These are phyloP conservation scores for Lophiotrema nucula DNA, from an alignment of 495 filamentous ascomycete species.

Conservation along the genomic window DNA sequence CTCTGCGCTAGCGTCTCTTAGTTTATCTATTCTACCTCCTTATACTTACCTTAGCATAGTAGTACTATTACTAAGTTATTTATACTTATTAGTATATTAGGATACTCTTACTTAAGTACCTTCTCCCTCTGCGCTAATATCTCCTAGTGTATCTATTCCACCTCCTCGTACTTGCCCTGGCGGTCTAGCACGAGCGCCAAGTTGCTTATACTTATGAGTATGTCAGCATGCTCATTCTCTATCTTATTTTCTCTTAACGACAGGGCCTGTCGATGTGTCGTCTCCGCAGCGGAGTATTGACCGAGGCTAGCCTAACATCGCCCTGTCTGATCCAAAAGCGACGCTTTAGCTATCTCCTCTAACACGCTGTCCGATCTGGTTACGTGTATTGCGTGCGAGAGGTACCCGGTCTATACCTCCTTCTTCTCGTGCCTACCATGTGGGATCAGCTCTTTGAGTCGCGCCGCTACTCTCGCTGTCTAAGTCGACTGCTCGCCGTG, in stretches of 20 bases:
- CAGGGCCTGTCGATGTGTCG: background rate
- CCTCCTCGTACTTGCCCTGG: conserved; percentile 41
- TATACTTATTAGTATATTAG: background rate
- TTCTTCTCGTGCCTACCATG: conserved; percentile 12
- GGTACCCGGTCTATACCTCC: conserved; percentile 11
- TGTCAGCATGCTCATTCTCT: conserved; percentile 36
- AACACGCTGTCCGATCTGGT: background rate
- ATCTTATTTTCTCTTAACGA: conserved; percentile 28
- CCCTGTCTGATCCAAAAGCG: background rate
- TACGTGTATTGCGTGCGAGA: conserved; percentile 14
- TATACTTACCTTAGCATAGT: background rate
- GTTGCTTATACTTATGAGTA: conserved; percentile 35
- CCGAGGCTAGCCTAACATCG: background rate
- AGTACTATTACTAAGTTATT: background rate
- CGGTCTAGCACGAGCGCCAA: conserved; percentile 31
- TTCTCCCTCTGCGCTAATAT: conserved; percentile 32
- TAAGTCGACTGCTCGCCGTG: conserved; percentile 3
- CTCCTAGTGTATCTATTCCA: conserved; percentile 35
- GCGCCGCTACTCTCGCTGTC: background rate
- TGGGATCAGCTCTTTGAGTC: conserved; percentile 2
- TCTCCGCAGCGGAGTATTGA: conserved; percentile 3
- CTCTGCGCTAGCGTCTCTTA: background rate
- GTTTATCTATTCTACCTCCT: background rate
- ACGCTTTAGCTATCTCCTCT: background rate
- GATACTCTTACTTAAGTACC: conserved; percentile 38